Evolutionary conservation across 2,329 filamentous ascomycete species (phyloP), one percentile per base, ranked within the genome.

Genomic region (Hypoxylon sp.): DNA sequence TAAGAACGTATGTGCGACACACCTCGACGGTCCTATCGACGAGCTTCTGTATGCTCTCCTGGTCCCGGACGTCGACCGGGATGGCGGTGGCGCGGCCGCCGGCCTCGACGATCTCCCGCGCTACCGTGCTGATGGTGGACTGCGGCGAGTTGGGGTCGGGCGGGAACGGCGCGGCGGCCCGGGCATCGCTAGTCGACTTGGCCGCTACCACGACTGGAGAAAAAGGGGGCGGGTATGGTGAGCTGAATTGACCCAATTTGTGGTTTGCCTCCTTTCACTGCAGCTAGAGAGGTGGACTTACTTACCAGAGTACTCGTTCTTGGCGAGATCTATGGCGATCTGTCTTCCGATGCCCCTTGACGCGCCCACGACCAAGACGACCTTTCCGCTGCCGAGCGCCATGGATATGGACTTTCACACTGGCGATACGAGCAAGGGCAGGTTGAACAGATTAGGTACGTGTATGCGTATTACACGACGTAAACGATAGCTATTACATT

Each of bases 291-390:
- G 17, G 15, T 15, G 29, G n/a, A n/a, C 4, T 58, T 18, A 55
- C 69, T 42, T 76, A 91, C 91, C 88, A 50, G 82, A 78, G 70
- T 93, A 94, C 31, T 85, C 87, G 63, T 87, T 81, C 66, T 78
- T 84, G 6, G 90, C 88, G 2, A 96, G 79, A 70, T 92, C 89
- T 67, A 96, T 82, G 53, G 91, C 90, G 33, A 95, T 80, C 72
- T 95, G 91, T 35, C 90, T 81, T 41, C 91, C 91, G 62, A 96
- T 94, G 31, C 91, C 91, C 60, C 91, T 79, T 0, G 90, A 93
- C 2, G 89, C 90, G 33, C 90, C 90, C 17, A 93, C 81, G 3
- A 94, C 79, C 17, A 93, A 79, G 17, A 88, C 89, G 5, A 92
- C 88, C 60, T 79, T 79, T 53, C 79, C 73, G 7, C 29, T 33